Base-by-base conservation (phyloP, 129 eudicot species). In the Pseudognaphalium luteoalbum region DNA sequence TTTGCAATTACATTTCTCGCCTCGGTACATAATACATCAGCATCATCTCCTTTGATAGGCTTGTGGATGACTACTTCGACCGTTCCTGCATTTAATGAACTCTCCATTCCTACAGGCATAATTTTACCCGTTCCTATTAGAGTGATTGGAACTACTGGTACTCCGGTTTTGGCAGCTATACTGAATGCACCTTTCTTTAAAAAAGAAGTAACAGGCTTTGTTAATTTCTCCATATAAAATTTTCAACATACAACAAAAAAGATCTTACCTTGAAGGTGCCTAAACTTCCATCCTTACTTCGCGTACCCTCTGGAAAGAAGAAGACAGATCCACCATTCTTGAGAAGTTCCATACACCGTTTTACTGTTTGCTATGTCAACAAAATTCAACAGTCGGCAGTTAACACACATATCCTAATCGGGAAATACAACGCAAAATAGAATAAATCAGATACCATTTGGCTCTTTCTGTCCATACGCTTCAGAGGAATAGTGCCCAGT, bases 181-280 rank as follows among this genome's bases (percentile, higher is more conserved):
- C 96, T 94, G 82, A 94, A 94, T 70, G 98, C 98, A 57, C 98
- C 98, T 90, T 94, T 94, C 98, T 94, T 68, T 74, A 88, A 68
- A 61, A 15, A 30, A 19, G 30, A 72, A 66, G 42, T 25, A 16
- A 4, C 7, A 66, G 0, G 4, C 4, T 35, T 52, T 19, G 20
- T 19, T n/a, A 5, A 4, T 52, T 70, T 68, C 32, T 57, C 25
- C n/a, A n/a, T n/a, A 61, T 28, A 32, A 14, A 17, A 28, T 47
- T 25, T 21, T 19, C 8, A 41, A 21, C 33, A 34, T 15, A n/a
- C 35, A 71, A 33, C 3, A n/a, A n/a, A n/a, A 25, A 1, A 75
- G 6, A 32, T 22, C 79, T 82, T 83, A 93, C 98, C 96, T 93
- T 93, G 81, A 93, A 93, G 71, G 80, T 25, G 71, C 96, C 98